These are phyloP conservation scores for Nitzschia palea DNA, from an alignment of 108 stramenopile species.

Conservation along the genomic window DNA sequence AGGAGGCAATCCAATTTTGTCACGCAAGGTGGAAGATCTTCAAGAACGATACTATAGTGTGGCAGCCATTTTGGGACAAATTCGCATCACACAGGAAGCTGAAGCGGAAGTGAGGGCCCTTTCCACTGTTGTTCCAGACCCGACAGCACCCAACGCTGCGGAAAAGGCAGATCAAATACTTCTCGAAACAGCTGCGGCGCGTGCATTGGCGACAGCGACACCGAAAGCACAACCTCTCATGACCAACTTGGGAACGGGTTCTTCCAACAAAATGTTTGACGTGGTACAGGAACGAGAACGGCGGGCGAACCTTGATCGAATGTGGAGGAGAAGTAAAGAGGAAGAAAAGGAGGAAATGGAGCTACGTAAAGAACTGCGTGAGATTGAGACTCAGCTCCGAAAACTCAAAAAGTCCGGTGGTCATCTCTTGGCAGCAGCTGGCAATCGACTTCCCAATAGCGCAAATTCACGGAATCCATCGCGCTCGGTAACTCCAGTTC, in stretches of 20 bases:
- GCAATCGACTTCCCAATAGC: constrained; percentile 13
- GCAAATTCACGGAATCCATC: constrained; percentile 35
- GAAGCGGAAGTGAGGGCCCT: constrained; percentile 34
- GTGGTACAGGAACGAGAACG: constrained; percentile 71
- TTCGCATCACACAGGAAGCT: constrained; percentile 52
- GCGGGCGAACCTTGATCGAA: constrained; percentile 60
- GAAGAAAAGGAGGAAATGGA: constrained; percentile 78
- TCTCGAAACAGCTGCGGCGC: constrained; percentile 51
- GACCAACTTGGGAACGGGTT: constrained; percentile 52
- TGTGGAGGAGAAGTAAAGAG: constrained; percentile 81
- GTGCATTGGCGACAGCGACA: constrained; percentile 39
- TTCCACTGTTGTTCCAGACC: constrained; percentile 8
- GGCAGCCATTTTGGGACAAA: constrained; percentile 59
- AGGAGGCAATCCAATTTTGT: neutral
- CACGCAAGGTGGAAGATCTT: constrained; percentile 81
- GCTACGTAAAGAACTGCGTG: constrained; percentile 72
- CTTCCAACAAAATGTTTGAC: constrained; percentile 74
- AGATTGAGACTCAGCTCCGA: constrained; percentile 78
- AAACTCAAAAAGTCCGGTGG: constrained; percentile 81
- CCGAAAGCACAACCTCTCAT: constrained; percentile 54
- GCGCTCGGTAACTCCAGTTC: constrained; percentile 40
- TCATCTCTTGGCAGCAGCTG: constrained; percentile 54
- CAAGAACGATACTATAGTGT: constrained; percentile 90
- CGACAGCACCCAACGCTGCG: constrained; percentile 15
- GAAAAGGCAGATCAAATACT: constrained; percentile 32